phyloP scores from a whole-genome alignment of 176 grass and related monocot genomes.

The Triticum timopheevii region DNA sequence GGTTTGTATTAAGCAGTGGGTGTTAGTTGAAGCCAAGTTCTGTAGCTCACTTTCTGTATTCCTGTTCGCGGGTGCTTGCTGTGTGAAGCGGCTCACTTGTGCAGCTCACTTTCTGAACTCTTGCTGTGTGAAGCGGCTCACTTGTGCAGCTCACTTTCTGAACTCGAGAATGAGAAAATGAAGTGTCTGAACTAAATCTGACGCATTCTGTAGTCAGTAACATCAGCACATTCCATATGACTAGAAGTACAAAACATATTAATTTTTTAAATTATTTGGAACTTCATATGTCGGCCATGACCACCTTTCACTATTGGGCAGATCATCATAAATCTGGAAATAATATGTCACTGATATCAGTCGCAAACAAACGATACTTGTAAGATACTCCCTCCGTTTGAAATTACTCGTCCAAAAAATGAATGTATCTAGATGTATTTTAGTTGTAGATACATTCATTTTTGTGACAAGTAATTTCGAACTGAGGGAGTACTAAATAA shows the following conservation, averaged over 20 bases:
- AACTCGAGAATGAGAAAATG: neutral
- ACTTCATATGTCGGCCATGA: constrained; percentile 62
- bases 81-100: too few species aligned
- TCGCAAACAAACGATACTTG: neutral
- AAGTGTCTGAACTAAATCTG: neutral
- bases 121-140: too few species aligned
- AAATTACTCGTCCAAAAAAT: too few species aligned
- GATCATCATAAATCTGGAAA: constrained; percentile 69
- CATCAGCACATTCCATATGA: constrained; percentile 15
- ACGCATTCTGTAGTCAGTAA: neutral
- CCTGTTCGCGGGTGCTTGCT: too few species aligned
- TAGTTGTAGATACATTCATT: too few species aligned
- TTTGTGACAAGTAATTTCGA: too few species aligned
- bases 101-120: too few species aligned
- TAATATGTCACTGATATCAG: neutral
- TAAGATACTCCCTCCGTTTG: neutral
- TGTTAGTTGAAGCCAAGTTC: too few species aligned
- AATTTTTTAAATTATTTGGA: constrained; percentile 19
- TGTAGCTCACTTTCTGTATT: too few species aligned
- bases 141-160: neutral
- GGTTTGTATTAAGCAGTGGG: too few species aligned
- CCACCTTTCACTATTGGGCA: constrained; percentile 91
- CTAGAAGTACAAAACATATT: constrained; percentile 2
- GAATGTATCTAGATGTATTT: too few species aligned
- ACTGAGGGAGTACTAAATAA: neutral